Conservation (phyloP, 2,329 filamentous ascomycete species). For the Colletotrichum nymphaeae region DNA sequence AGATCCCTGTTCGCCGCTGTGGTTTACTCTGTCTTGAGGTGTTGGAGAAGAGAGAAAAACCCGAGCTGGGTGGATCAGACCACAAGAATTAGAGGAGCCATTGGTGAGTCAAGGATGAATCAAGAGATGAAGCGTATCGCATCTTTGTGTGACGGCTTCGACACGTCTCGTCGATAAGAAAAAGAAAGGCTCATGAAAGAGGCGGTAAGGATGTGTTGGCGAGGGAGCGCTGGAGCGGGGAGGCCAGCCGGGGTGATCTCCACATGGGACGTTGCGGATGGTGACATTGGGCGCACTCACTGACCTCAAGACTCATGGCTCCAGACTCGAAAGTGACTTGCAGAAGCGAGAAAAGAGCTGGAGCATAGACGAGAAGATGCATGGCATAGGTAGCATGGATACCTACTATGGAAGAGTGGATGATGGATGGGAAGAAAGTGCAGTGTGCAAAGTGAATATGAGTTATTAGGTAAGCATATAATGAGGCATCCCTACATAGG, state of each 20-base stretch:
- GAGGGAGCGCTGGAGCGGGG: slow-evolving; percentile 5
- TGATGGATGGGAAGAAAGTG: background rate
- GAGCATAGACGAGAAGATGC: no score
- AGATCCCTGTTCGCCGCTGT: slow-evolving; percentile 25
- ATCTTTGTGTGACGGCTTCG: background rate
- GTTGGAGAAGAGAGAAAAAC: background rate
- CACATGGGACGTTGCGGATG: background rate
- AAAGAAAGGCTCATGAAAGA: slow-evolving; percentile 6
- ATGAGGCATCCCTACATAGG: background rate
- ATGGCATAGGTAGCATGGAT: background rate
- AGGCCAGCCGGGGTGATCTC: slow-evolving; percentile 11
- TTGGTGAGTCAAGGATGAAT: background rate
- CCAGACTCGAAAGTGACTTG: no score
- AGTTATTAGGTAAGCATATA: background rate
- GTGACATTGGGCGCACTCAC: background rate
- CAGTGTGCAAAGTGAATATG: background rate
- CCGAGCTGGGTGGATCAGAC: background rate
- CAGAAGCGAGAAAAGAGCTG: no score
- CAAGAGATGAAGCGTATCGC: background rate
- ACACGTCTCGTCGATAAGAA: slow-evolving; percentile 1
- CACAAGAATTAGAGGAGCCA: background rate
- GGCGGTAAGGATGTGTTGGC: slow-evolving; percentile 33
- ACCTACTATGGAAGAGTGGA: background rate
- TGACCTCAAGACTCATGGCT: background rate
- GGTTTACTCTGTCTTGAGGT: background rate